These are phyloP conservation scores for Hibiscus mutabilis DNA, from an alignment of 345 rosid species.

Conservation along the genomic window DNA sequence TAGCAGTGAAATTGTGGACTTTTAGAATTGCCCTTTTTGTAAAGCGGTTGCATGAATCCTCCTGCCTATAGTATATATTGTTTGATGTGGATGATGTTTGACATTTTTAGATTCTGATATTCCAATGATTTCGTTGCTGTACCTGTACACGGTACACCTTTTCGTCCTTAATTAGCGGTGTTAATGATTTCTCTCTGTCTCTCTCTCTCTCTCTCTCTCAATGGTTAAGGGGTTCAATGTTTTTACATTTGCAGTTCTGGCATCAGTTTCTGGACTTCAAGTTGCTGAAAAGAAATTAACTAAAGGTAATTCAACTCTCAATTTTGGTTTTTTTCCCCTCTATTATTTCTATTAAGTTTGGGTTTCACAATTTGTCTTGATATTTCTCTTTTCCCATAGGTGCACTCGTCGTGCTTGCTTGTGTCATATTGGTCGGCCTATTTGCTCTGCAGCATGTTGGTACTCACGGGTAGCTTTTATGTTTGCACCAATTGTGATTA, in stretches of 20 bases:
- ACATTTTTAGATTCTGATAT: not conserved
- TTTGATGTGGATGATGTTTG: not conserved
- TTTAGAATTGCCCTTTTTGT: not conserved
- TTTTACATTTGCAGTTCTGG: constrained; percentile 59
- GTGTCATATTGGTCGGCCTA: constrained; percentile 82
- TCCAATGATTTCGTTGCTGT: not conserved
- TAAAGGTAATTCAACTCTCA: constrained; percentile 36
- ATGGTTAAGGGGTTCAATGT: constrained; percentile 6
- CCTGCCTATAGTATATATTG: not conserved
- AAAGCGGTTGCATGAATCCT: not conserved
- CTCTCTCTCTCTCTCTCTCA: too few relatives aligned
- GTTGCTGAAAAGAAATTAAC: constrained; percentile 42
- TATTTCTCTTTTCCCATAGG: constrained; percentile 29
- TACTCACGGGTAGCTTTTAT: constrained; percentile 79
- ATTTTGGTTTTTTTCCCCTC: not conserved
- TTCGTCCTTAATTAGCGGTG: not conserved
- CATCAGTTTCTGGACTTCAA: constrained; percentile 73
- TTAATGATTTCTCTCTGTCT: not conserved
- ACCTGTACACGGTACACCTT: not conserved
- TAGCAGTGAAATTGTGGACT: not conserved
- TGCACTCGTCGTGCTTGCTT: constrained; percentile 56
- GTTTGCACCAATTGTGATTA: constrained; percentile 80
- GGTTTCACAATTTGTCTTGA: not conserved
- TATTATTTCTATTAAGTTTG: not conserved
- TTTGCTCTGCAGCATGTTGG: constrained; percentile 95